Percentiles rank a stretch among this genome's conserved stretches.
Conservation (phyloP, 2,329 filamentous ascomycete genomes). For the Colletotrichum incanum region DNA sequence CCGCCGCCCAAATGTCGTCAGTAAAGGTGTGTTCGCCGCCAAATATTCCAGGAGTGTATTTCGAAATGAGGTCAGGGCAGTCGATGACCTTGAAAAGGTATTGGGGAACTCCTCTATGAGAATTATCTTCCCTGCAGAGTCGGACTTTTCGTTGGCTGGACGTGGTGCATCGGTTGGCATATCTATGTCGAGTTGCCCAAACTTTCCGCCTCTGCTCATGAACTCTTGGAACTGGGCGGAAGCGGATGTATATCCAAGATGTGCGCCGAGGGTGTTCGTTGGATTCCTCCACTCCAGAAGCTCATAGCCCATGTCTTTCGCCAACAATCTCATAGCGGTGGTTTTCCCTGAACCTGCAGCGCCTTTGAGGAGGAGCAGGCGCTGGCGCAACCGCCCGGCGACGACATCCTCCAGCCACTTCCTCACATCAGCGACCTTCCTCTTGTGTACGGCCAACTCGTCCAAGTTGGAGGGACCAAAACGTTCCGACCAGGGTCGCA, state of each 20-base stretch:
- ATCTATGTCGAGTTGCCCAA: slow-evolving; percentile 76
- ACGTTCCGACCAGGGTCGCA: slow-evolving; percentile 88
- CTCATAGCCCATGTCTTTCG: slow-evolving; percentile 82
- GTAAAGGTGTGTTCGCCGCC: slow-evolving; percentile 74
- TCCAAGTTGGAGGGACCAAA: slow-evolving; percentile 83
- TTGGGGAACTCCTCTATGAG: slow-evolving; percentile 88
- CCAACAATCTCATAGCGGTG: slow-evolving; percentile 84
- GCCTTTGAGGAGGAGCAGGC: slow-evolving; percentile 88
- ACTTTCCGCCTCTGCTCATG: slow-evolving; percentile 84
- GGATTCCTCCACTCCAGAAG: slow-evolving; percentile 95
- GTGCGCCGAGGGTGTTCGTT: slow-evolving; percentile 69
- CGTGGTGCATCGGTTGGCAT: slow-evolving; percentile 41
- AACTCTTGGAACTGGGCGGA: slow-evolving; percentile 94
- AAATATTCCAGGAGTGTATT: slow-evolving; percentile 83
- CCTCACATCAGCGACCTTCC: slow-evolving; percentile 89
- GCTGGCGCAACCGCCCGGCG: slow-evolving; percentile 75
- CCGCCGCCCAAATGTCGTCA: slow-evolving; percentile 63
- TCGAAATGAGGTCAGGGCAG: slow-evolving; percentile 79
- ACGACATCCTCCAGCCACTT: slow-evolving; percentile 86
- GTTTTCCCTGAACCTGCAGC: slow-evolving; percentile 95
- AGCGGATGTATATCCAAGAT: slow-evolving; percentile 77
- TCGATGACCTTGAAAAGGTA: slow-evolving; percentile 77
- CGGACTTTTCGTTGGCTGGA: slow-evolving; percentile 41
- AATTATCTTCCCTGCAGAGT: slow-evolving; percentile 69
- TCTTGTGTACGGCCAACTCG: slow-evolving; percentile 95